Conservation (phyloP, 2,329 filamentous ascomycete genomes). For the Paracorniculantispora psalliotae region DNA sequence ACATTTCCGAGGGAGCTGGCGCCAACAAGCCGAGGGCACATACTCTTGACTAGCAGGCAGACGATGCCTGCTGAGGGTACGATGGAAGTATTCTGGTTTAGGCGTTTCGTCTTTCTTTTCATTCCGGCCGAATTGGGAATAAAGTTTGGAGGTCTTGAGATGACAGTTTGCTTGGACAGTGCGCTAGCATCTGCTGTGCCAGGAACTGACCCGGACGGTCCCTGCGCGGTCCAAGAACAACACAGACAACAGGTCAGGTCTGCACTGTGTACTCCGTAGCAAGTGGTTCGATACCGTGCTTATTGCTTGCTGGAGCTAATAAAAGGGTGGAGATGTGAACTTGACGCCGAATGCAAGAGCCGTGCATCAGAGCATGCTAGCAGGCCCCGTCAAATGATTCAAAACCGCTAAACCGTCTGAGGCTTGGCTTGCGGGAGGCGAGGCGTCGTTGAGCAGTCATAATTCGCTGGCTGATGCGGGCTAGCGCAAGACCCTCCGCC, state of each 20-base stretch:
- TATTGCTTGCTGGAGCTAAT: not conserved
- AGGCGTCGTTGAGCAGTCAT: conserved; percentile 2
- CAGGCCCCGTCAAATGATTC: not conserved
- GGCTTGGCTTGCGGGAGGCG: conserved; percentile 7
- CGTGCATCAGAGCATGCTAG: not conserved
- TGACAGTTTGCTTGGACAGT: not conserved
- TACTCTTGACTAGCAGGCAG: not conserved
- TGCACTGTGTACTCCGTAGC: not conserved
- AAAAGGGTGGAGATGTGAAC: not conserved
- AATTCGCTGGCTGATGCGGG: conserved; percentile 2
- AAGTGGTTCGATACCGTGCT: not conserved
- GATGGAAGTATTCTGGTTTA: not conserved
- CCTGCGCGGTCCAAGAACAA: not conserved
- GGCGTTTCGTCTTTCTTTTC: not conserved
- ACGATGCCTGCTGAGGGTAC: not conserved
- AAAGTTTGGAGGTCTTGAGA: not conserved
- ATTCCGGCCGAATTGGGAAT: not conserved
- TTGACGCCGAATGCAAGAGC: not conserved
- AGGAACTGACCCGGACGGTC: not conserved
- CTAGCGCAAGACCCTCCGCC: conserved; percentile 10
- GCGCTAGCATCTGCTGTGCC: not conserved
- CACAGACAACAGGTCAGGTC: not conserved
- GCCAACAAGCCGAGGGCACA: not conserved
- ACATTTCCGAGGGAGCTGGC: not conserved
- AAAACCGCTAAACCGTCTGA: not conserved